phyloP scores from a whole-genome alignment of 139 green algal species.

The Pedinophyceae sp. region DNA sequence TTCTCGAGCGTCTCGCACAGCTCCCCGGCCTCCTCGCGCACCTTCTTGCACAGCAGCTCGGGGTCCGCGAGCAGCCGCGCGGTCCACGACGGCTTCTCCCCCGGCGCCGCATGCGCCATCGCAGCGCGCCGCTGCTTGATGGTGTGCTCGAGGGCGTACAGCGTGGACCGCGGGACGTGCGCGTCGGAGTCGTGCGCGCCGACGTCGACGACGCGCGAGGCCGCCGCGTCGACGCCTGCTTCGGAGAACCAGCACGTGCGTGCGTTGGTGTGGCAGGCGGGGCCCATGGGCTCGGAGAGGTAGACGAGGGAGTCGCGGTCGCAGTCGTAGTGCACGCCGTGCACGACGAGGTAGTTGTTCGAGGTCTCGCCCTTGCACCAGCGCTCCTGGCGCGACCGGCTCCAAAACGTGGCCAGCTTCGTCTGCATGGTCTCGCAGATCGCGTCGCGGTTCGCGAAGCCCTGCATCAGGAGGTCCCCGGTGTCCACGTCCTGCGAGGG shows the following conservation, averaged over 20 bases:
- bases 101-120: conserved; percentile 17
- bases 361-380: conserved; percentile 98
- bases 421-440: conserved; percentile 79
- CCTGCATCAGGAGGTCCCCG: conserved; percentile 91
- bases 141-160: conserved; percentile 67
- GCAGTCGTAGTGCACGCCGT: conserved; percentile 63
- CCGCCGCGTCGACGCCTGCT: conserved; percentile 1
- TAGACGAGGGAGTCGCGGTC: conserved; percentile 92
- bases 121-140: conserved; percentile 47
- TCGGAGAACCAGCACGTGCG: conserved; percentile 77
- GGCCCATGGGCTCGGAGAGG: conserved; percentile 66
- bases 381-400: conserved; percentile 59
- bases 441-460: conserved; percentile 71
- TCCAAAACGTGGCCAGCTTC: conserved; percentile 88
- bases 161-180: conserved; percentile 45
- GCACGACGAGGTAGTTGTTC: conserved; percentile 62
- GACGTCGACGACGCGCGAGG: conserved; percentile 10
- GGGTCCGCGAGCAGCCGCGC: conserved; percentile 63
- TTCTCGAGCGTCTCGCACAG: conserved; percentile 79
- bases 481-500: conserved; percentile 79
- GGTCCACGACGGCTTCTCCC: conserved; percentile 85
- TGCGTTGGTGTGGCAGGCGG: conserved; percentile 82
- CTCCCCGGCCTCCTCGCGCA: conserved; percentile 85
- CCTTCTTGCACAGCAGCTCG: conserved; percentile 84
- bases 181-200: conserved; percentile 14